A percentile compares a stretch with the other conserved stretches of the same genome.
Evolutionary conservation across 2,329 filamentous ascomycete genomes (phyloP).

Genomic region (Biscogniauxia mediterranea): DNA sequence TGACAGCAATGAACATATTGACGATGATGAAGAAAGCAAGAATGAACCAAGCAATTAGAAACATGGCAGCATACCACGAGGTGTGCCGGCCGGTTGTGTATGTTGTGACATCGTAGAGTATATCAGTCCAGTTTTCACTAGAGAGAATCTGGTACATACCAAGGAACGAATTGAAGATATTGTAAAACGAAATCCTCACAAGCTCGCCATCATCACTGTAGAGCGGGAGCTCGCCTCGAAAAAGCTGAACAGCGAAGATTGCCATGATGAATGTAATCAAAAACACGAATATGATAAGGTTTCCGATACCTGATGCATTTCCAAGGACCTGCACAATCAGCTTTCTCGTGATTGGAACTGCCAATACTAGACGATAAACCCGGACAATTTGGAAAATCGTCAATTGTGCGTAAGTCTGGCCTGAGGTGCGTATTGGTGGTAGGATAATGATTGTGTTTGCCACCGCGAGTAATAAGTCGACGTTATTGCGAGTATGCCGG

Average conservation of each 20-base stretch:
- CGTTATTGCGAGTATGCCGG: slow-evolving; percentile 68
- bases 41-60: slow-evolving; percentile 94
- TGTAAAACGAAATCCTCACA: slow-evolving; percentile 75
- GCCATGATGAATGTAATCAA: slow-evolving; percentile 90
- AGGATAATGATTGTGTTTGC: slow-evolving; percentile 83
- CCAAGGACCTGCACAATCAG: slow-evolving; percentile 86
- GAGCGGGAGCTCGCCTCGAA: slow-evolving; percentile 77
- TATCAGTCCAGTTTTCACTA: slow-evolving; percentile 91
- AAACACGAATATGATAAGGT: slow-evolving; percentile 95
- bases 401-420: slow-evolving; percentile 78
- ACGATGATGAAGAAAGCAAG: slow-evolving; percentile 91
- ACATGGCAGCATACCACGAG: slow-evolving; percentile 89
- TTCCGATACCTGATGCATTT: slow-evolving; percentile 87
- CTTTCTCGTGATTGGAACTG: slow-evolving; percentile 80
- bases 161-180: slow-evolving; percentile 92
- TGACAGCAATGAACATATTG: slow-evolving; percentile 99
- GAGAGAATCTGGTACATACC: slow-evolving; percentile 98
- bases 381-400: slow-evolving; percentile 91
- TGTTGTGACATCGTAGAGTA: slow-evolving; percentile 78
- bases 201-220: slow-evolving; percentile 59
- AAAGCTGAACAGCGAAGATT: slow-evolving; percentile 90
- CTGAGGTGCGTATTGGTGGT: slow-evolving; percentile 71
- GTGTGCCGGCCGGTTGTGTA: slow-evolving; percentile 65
- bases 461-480: slow-evolving; percentile 78
- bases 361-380: slow-evolving; percentile 87